A percentile compares a stretch with the other conserved stretches of the same genome.
Conservation (phyloP, 2,329 filamentous ascomycete genomes). For the Xylariomycetidae sp. region DNA sequence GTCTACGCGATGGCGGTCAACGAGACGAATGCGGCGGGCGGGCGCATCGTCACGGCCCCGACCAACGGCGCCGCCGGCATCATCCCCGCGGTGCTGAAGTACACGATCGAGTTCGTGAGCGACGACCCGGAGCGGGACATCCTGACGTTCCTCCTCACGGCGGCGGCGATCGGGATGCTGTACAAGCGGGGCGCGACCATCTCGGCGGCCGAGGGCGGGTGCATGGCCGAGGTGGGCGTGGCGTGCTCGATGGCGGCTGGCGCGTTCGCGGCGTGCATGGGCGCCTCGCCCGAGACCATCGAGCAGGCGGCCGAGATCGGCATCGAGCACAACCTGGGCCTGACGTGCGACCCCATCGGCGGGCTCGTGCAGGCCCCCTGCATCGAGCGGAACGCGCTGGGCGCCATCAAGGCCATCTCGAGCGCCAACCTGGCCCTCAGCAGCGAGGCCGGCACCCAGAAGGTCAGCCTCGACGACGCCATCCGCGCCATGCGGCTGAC, state of each 20-base stretch:
- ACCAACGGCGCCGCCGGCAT: conserved; percentile 49
- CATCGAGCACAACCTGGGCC: conserved; percentile 47
- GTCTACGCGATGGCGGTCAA: conserved; percentile 50
- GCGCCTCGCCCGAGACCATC: conserved; percentile 44
- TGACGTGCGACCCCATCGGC: conserved; percentile 47
- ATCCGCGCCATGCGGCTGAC: conserved; percentile 47
- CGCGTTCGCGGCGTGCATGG: conserved; percentile 47
- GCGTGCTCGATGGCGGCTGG: conserved; percentile 49
- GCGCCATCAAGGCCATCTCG: conserved; percentile 46
- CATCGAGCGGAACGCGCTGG: conserved; percentile 47
- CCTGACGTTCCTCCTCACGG: conserved; percentile 44
- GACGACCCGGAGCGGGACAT: conserved; percentile 46
- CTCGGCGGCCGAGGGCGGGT: conserved; percentile 46
- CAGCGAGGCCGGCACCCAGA: conserved; percentile 38
- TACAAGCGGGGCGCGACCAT: conserved; percentile 50
- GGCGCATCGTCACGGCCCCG: conserved; percentile 46
- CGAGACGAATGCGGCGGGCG: conserved; percentile 48
- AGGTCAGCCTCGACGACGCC: conserved; percentile 45
- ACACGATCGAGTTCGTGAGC: conserved; percentile 45
- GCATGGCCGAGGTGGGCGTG: conserved; percentile 50
- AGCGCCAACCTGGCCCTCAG: conserved; percentile 46
- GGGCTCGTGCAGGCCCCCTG: conserved; percentile 47
- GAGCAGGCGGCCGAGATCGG: conserved; percentile 49
- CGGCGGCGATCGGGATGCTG: conserved; percentile 47
- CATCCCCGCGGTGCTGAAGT: conserved; percentile 47